phyloP scores from a whole-genome alignment of 768 basidiomycete species.

The Psilocybe azurescens region DNA sequence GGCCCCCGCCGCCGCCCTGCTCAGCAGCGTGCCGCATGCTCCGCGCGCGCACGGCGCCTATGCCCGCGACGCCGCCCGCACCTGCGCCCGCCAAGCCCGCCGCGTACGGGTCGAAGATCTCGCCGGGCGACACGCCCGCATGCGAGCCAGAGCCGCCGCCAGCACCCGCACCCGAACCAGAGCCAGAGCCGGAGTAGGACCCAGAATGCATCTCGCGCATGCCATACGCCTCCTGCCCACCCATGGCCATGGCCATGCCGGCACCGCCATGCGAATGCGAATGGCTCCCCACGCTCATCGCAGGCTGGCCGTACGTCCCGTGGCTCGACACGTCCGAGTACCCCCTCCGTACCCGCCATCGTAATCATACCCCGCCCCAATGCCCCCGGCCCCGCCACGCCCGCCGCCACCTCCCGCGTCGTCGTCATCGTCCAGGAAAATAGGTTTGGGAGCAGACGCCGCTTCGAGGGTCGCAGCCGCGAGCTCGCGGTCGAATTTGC shows the following conservation, averaged over 20 bases:
- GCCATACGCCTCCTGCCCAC: constrained; percentile 51
- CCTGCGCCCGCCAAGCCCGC: constrained; percentile 28
- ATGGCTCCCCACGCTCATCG: constrained; percentile 36
- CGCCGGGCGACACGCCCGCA: constrained; percentile 26
- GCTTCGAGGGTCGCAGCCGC: constrained; percentile 74
- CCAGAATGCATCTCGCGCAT: constrained; percentile 50
- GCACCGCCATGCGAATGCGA: constrained; percentile 8
- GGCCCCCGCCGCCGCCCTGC: too few species aligned
- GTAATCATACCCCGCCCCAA: constrained; percentile 16
- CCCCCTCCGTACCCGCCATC: constrained; percentile 4
- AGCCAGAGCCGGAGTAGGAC: background rate
- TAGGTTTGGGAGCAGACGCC: constrained; percentile 53
- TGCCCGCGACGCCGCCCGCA: constrained; percentile 43
- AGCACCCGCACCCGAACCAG: background rate
- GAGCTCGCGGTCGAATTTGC: constrained; percentile 74
- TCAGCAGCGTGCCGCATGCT: too few species aligned
- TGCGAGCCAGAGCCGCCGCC: constrained; percentile 16
- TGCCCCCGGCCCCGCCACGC: constrained; percentile 5
- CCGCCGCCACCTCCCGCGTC: constrained; percentile 35
- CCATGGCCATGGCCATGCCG: too few species aligned
- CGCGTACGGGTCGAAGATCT: constrained; percentile 35
- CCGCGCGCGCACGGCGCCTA: constrained; percentile 46
- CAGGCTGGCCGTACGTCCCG: constrained; percentile 59
- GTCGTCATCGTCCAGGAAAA: constrained; percentile 61
- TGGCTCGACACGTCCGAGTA: constrained; percentile 58